Evolutionary conservation across 192 early-diverging fungal genomes (phyloP), one percentile per base, ranked within the genome.

Genomic region (Haplosporangium gracile): DNA sequence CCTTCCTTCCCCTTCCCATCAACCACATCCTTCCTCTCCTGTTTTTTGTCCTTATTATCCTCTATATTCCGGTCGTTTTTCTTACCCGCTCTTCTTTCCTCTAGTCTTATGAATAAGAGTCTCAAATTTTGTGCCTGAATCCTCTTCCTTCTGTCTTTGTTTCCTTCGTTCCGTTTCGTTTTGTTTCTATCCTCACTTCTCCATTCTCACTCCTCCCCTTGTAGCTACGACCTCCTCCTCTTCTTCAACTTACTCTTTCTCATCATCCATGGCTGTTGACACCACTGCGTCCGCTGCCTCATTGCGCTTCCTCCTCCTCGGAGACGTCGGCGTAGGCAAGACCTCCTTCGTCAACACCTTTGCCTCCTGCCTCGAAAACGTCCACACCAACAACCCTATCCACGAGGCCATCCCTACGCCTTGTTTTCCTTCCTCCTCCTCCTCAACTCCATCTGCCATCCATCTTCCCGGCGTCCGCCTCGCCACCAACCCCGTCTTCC

Each of bases 321-420:
- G 77, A n/a, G 77, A 78, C 38, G 68, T 78, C 22, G 77, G 77
- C 34, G 77, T 78, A 11, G 77, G 77, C 49, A 78, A 78, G 51
- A n/a, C 45, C n/a, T 36, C 69, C 13, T 78, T 78, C 42, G 45
- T 78, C 15, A 26, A 78, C 36, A 69, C 77, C 1, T 78, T 78
- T 40, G 49, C 51, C 34, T 34, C 32, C 18, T 18, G 49, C 36
- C 69, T 78, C 68, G 49, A 85, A 26, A 89, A 89, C 26, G 73
- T 89, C 16, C 81, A 83, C 36, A 81, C 88, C 57, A 70, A 82
- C 24, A 71, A 53, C 40, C 24, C 42, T 22, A 40, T 34, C 26
- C 34, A 71, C 8, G 77, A 78, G 34, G 32, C 38, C 51, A 71
- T 78, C 77, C 49, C 38, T 39, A 20, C 20, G n/a, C 77, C 77